Evolutionary conservation across 768 basidiomycete genomes (phyloP).

Genomic region (Guyanaporus albipodus): DNA sequence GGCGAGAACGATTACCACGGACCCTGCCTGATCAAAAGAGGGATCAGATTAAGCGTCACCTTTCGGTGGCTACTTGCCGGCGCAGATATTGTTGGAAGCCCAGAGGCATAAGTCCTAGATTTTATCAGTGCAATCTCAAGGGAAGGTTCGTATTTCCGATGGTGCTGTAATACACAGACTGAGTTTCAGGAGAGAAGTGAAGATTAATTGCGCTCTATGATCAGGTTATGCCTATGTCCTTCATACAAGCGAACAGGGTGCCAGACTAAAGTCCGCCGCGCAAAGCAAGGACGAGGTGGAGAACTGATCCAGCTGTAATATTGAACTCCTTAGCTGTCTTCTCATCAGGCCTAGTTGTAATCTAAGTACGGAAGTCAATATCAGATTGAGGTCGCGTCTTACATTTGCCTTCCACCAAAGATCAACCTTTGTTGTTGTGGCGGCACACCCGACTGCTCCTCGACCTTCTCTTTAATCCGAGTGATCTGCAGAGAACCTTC

Average conservation of each 20-base stretch:
- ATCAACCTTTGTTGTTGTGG: slow-evolving; percentile 95
- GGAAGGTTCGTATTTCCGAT: slow-evolving; percentile 1
- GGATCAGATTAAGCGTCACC: slow-evolving; percentile 72
- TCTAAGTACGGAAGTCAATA: neutral
- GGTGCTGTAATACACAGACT: neutral
- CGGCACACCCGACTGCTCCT: slow-evolving; percentile 97
- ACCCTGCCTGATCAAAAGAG: slow-evolving; percentile 45
- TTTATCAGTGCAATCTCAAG: slow-evolving; percentile 1
- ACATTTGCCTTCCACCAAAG: slow-evolving; percentile 92
- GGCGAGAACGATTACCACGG: slow-evolving; percentile 18
- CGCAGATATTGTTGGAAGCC: slow-evolving; percentile 75
- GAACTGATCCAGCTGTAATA: slow-evolving; percentile 78
- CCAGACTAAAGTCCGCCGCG: slow-evolving; percentile 69
- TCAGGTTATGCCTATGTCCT: slow-evolving; percentile 20
- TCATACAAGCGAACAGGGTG: slow-evolving; percentile 9
- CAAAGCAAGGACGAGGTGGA: slow-evolving; percentile 93
- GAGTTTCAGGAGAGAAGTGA: slow-evolving; percentile 10
- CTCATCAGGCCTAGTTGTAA: slow-evolving; percentile 70
- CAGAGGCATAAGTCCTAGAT: slow-evolving; percentile 16
- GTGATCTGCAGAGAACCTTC: slow-evolving; percentile 55
- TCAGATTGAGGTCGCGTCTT: slow-evolving; percentile 26
- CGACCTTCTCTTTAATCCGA: slow-evolving; percentile 95
- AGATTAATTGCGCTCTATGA: slow-evolving; percentile 30
- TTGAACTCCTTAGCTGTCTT: slow-evolving; percentile 85
- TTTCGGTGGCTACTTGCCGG: slow-evolving; percentile 84